Evolutionary conservation across 2,329 filamentous ascomycete genomes (phyloP).

Genomic region (Colletotrichum trifolii): DNA sequence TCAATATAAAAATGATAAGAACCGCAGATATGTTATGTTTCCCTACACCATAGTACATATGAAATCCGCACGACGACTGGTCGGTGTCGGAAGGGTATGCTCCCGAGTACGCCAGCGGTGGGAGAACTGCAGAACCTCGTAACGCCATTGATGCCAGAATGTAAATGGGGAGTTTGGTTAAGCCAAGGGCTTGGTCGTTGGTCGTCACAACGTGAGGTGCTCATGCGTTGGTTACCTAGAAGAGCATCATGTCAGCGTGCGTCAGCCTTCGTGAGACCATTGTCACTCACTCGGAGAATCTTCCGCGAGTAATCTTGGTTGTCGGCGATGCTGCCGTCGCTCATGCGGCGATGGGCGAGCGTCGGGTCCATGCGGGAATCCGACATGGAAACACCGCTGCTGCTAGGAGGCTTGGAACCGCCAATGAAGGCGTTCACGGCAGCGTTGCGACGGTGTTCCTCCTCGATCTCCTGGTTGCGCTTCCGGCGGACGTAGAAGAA

Average conservation of each 20-base stretch:
- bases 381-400: slow-evolving; percentile 75
- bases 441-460: slow-evolving; percentile 85
- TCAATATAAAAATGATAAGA: not conserved
- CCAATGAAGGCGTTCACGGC: slow-evolving; percentile 82
- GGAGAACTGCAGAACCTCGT: slow-evolving; percentile 32
- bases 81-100: slow-evolving; percentile 27
- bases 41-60: slow-evolving; percentile 48
- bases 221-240: slow-evolving; percentile 70
- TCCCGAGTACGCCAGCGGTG: slow-evolving; percentile 33
- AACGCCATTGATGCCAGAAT: slow-evolving; percentile 58
- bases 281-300: slow-evolving; percentile 85
- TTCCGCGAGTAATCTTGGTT: slow-evolving; percentile 96
- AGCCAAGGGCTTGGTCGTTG: slow-evolving; percentile 45
- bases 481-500: slow-evolving; percentile 82
- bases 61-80: slow-evolving; percentile 36
- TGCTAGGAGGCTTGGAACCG: slow-evolving; percentile 70
- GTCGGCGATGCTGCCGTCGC: slow-evolving; percentile 95
- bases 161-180: slow-evolving; percentile 47
- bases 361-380: slow-evolving; percentile 90
- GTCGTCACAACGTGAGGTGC: slow-evolving; percentile 47
- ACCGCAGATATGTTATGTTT: slow-evolving; percentile 41
- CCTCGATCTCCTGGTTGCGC: slow-evolving; percentile 81
- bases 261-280: not conserved
- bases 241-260: slow-evolving; percentile 32
- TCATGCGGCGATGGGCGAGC: slow-evolving; percentile 85